Conservation (phyloP, 1,139 yeast genomes). For the Pichia sp. region DNA sequence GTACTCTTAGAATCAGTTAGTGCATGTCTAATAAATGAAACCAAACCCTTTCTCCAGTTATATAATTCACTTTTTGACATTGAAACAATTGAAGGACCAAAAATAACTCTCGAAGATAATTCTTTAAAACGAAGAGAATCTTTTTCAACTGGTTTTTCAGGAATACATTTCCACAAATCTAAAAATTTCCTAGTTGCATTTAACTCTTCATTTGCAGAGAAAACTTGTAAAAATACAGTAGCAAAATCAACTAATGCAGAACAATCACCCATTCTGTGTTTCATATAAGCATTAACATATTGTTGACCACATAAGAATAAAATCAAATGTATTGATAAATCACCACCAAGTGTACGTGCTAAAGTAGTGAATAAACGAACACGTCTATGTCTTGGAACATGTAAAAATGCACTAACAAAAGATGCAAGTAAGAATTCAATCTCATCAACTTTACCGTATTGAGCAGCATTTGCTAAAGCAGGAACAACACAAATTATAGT, state of each 20-base stretch:
- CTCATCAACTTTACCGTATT: slow-evolving; percentile 47
- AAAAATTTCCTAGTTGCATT: slow-evolving; percentile 52
- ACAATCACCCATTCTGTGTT: slow-evolving; percentile 60
- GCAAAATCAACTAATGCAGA: slow-evolving; percentile 65
- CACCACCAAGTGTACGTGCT: slow-evolving; percentile 69
- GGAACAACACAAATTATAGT: slow-evolving; percentile 89
- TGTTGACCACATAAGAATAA: slow-evolving; percentile 78
- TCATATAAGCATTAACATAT: slow-evolving; percentile 47
- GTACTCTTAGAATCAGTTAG: slow-evolving; percentile 42
- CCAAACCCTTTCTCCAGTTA: slow-evolving; percentile 44
- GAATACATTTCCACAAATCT: slow-evolving; percentile 48
- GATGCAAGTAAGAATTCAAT: slow-evolving; percentile 80
- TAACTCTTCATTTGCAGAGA: slow-evolving; percentile 64
- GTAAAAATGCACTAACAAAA: slow-evolving; percentile 89
- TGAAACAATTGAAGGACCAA: slow-evolving; percentile 55
- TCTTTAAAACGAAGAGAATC: slow-evolving; percentile 34
- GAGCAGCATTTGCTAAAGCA: slow-evolving; percentile 65
- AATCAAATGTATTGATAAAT: slow-evolving; percentile 61
- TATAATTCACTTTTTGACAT: slow-evolving; percentile 45
- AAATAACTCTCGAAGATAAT: slow-evolving; percentile 52
- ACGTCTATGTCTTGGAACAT: slow-evolving; percentile 94
- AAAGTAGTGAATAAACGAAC: slow-evolving; percentile 76
- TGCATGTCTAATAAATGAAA: slow-evolving; percentile 47
- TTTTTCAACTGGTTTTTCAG: slow-evolving; percentile 33
- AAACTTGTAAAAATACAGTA: slow-evolving; percentile 59